A percentile compares a stretch with the other conserved stretches of the same genome.
Conservation (phyloP, 2,329 filamentous ascomycete species). For the Pseudogymnoascus sp. region DNA sequence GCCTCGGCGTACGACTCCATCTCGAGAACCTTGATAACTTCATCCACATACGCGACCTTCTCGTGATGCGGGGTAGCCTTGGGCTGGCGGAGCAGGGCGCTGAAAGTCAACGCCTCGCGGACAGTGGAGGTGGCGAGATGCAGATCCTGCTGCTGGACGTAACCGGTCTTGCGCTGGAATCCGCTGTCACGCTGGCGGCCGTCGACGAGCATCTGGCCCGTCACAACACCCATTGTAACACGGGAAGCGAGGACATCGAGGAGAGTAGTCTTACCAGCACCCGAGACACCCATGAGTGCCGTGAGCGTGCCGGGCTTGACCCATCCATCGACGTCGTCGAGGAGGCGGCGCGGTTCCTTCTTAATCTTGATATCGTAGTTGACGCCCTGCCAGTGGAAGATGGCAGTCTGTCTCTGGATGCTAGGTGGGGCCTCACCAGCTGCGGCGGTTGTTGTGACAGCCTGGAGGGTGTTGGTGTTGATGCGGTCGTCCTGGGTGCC, state of each 20-base stretch:
- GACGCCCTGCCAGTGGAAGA: conserved; percentile 26
- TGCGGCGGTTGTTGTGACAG: conserved; percentile 12
- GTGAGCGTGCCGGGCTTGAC: conserved; percentile 88
- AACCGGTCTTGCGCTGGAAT: conserved; percentile 88
- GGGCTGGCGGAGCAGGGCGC: conserved; percentile 76
- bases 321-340: conserved; percentile 85
- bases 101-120: conserved; percentile 79
- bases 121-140: conserved; percentile 80
- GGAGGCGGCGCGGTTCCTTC: conserved; percentile 61
- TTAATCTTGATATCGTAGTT: conserved; percentile 66
- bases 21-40: conserved; percentile 82
- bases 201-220: conserved; percentile 67
- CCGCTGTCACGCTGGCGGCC: conserved; percentile 62
- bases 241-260: conserved; percentile 79
- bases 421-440: conserved; percentile 50
- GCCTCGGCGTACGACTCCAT: conserved; percentile 89
- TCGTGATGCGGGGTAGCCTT: conserved; percentile 61
- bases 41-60: conserved; percentile 79
- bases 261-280: conserved; percentile 90
- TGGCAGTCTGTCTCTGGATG: conserved; percentile 27
- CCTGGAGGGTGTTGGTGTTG: conserved; percentile 11
- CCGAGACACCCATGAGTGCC: conserved; percentile 65
- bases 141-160: conserved; percentile 86
- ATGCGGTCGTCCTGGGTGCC: conserved; percentile 12
- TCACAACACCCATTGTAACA: conserved; percentile 81